Percentiles rank a stretch among this genome's conserved stretches.
Conservation (phyloP, 1,139 yeast genomes). For the Blastobotrys raffinosifermentans region DNA sequence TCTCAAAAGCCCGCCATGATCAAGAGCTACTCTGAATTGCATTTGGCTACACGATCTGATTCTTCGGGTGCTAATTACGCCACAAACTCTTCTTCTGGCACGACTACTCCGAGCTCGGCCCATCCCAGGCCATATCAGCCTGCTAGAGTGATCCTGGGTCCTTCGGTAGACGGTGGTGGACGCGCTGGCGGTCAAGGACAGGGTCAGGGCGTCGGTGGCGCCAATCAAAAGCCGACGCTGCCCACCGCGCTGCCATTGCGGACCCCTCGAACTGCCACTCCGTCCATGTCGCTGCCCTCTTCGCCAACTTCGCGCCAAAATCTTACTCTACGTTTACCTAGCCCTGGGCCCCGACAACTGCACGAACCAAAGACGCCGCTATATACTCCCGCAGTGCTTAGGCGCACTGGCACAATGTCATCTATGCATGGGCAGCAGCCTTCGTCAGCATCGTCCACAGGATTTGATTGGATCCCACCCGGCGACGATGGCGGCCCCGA, state of each 20-base stretch:
- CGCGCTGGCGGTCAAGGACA: neutral
- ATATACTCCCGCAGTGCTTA: constrained; percentile 83
- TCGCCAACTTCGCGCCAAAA: constrained; percentile 12
- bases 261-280: neutral
- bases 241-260: neutral
- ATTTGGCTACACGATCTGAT: neutral
- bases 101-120: neutral
- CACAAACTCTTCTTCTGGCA: neutral
- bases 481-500: no score
- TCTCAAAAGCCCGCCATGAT: neutral
- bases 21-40: neutral
- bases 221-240: neutral
- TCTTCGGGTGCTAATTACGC: neutral
- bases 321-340: no score
- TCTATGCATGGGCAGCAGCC: no score
- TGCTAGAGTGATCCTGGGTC: constrained; percentile 8
- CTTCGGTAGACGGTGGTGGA: neutral
- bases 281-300: constrained; percentile 6
- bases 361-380: constrained; percentile 67
- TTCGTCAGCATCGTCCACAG: no score
- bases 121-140: constrained; percentile 7
- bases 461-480: no score
- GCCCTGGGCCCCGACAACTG: constrained; percentile 34
- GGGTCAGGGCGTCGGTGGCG: neutral
- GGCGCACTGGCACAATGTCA: constrained; percentile 47